Conservation (phyloP, 2,329 filamentous ascomycete species). For the Hortaea werneckii region DNA sequence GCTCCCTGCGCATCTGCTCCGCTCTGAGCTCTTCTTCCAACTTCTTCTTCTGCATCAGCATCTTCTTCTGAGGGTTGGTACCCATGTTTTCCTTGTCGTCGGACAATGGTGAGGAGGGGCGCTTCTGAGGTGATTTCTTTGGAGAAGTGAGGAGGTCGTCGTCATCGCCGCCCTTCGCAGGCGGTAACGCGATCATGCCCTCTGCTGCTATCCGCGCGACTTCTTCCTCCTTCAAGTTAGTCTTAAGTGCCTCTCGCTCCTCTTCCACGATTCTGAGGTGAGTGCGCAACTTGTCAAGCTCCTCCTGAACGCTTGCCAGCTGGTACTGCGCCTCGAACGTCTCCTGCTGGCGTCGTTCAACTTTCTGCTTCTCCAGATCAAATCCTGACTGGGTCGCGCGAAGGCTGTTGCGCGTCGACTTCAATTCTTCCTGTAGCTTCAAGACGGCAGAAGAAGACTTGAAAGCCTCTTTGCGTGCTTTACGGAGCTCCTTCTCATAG, state of each 20-base stretch:
- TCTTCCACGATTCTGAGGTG: conserved; percentile 47
- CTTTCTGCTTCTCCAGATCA: conserved; percentile 53
- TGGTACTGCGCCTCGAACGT: conserved; percentile 58
- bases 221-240: conserved; percentile 62
- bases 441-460: conserved; percentile 60
- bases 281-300: conserved; percentile 48
- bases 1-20: conserved; percentile 52
- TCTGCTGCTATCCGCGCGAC: conserved; percentile 63
- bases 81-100: conserved; percentile 37
- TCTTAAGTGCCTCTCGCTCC: conserved; percentile 65
- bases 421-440: conserved; percentile 65
- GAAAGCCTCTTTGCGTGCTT: conserved; percentile 62
- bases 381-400: conserved; percentile 50
- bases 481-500: conserved; percentile 65
- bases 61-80: conserved; percentile 33
- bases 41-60: conserved; percentile 32
- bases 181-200: conserved; percentile 56
- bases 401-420: conserved; percentile 46
- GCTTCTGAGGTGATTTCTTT: conserved; percentile 39
- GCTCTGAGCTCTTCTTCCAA: conserved; percentile 41
- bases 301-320: conserved; percentile 54
- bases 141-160: conserved; percentile 56
- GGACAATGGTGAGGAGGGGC: conserved; percentile 38
- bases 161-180: conserved; percentile 40
- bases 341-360: conserved; percentile 55